phyloP scores from a whole-genome alignment of 2,329 filamentous ascomycete species.

The Magnaporthiopsis poae region DNA sequence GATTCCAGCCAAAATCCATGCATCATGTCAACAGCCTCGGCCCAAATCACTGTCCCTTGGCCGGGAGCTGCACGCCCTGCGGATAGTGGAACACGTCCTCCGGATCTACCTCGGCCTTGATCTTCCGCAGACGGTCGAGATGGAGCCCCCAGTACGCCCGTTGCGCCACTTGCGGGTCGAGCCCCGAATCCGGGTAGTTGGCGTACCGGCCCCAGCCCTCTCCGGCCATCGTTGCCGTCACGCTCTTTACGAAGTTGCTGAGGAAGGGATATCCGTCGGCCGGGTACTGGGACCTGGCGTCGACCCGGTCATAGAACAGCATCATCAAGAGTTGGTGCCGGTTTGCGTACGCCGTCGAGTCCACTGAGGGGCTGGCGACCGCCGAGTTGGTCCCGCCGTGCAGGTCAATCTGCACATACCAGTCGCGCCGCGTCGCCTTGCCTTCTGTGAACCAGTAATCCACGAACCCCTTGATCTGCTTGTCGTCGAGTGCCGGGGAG shows the following conservation, averaged over 20 bases:
- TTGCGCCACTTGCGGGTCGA: constrained; percentile 24
- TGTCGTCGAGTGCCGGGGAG: constrained; percentile 26
- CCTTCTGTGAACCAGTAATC: constrained; percentile 30
- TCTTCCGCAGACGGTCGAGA: constrained; percentile 21
- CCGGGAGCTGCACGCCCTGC: constrained; percentile 23
- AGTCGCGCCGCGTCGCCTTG: constrained; percentile 26
- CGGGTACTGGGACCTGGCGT: constrained; percentile 21
- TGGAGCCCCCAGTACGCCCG: constrained; percentile 27
- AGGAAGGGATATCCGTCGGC: constrained; percentile 24
- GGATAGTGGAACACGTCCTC: constrained; percentile 31
- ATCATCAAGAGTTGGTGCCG: constrained; percentile 39
- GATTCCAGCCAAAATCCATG: too few species aligned
- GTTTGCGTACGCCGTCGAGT: constrained; percentile 30
- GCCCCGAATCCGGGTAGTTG: constrained; percentile 30
- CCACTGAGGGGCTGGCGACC: constrained; percentile 20
- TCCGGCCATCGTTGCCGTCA: constrained; percentile 20
- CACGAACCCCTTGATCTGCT: constrained; percentile 26
- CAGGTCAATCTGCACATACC: constrained; percentile 33
- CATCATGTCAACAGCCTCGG: background rate
- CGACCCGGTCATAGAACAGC: constrained; percentile 35
- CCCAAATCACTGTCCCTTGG: background rate
- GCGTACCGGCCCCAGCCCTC: constrained; percentile 30
- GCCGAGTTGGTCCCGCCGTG: constrained; percentile 31
- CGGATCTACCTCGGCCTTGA: constrained; percentile 29
- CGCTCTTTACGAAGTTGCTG: constrained; percentile 24